phyloP scores from a whole-genome alignment of 768 basidiomycete genomes.

The Pleurotus eryngii region DNA sequence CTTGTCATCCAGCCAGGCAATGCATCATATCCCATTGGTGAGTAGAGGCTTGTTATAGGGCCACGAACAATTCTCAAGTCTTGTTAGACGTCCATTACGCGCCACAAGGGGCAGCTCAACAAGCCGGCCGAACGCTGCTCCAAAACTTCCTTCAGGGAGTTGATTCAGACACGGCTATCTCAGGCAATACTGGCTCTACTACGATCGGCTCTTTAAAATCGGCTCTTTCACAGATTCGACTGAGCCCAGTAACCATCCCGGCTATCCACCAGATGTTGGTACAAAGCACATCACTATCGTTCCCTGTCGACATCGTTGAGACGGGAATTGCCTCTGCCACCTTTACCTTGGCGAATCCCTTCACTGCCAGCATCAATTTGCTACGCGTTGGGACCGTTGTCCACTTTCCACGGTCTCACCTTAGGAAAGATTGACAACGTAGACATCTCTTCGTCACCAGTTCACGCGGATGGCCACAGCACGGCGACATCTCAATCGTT shows the following conservation, averaged over 20 bases:
- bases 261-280: constrained; percentile 63
- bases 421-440: constrained; percentile 57
- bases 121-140: constrained; percentile 53
- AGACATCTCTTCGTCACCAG: constrained; percentile 53
- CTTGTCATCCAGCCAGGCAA: constrained; percentile 60
- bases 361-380: constrained; percentile 69
- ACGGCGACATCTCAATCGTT: constrained; percentile 53
- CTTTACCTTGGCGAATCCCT: constrained; percentile 63
- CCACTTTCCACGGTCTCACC: constrained; percentile 47
- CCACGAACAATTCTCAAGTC: not conserved
- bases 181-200: constrained; percentile 54
- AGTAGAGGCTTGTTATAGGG: constrained; percentile 1
- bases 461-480: constrained; percentile 57
- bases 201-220: constrained; percentile 56
- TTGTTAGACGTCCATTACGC: constrained; percentile 55
- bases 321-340: constrained; percentile 57
- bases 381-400: constrained; percentile 52
- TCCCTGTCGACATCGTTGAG: constrained; percentile 59
- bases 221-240: constrained; percentile 56
- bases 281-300: constrained; percentile 47
- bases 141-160: constrained; percentile 70
- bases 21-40: constrained; percentile 52
- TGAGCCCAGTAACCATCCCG: constrained; percentile 63
- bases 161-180: constrained; percentile 50
- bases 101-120: constrained; percentile 49